Evolutionary conservation across 2,329 filamentous ascomycete genomes (phyloP).

Genomic region (Ophiocordyceps camponoti-leonardi): DNA sequence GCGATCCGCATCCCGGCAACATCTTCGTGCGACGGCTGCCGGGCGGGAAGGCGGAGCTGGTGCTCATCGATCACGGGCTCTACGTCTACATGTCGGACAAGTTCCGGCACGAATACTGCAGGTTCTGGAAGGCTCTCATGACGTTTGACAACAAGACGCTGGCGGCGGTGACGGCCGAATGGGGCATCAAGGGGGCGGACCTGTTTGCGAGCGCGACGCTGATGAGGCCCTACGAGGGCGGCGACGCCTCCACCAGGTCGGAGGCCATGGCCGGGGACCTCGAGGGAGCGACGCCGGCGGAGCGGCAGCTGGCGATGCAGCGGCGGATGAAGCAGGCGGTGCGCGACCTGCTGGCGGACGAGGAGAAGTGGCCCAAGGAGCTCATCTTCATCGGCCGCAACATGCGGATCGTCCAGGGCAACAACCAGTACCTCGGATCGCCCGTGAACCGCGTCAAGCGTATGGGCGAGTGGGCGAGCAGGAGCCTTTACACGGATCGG

Average conservation of each 20-base stretch:
- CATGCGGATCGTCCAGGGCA: slow-evolving; percentile 81
- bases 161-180: slow-evolving; percentile 50
- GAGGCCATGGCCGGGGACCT: slow-evolving; percentile 44
- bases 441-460: slow-evolving; percentile 90
- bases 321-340: slow-evolving; percentile 56
- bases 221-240: slow-evolving; percentile 79
- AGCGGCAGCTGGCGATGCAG: slow-evolving; percentile 83
- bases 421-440: slow-evolving; percentile 79
- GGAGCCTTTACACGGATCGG: slow-evolving; percentile 61
- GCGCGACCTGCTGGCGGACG: slow-evolving; percentile 58
- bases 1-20: slow-evolving; percentile 93
- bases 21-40: slow-evolving; percentile 84
- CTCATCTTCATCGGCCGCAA: slow-evolving; percentile 86
- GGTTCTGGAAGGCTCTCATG: slow-evolving; percentile 88
- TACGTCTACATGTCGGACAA: slow-evolving; percentile 79
- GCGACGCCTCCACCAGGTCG: slow-evolving; percentile 49
- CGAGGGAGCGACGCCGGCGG: slow-evolving; percentile 39
- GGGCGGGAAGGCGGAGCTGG: slow-evolving; percentile 69
- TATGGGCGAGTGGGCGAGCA: slow-evolving; percentile 76
- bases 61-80: slow-evolving; percentile 91
- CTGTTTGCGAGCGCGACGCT: slow-evolving; percentile 84
- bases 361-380: slow-evolving; percentile 77
- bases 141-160: slow-evolving; percentile 84
- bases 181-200: slow-evolving; percentile 81
- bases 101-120: slow-evolving; percentile 73